A percentile compares a stretch with the other conserved stretches of the same genome.
Evolutionary conservation across 176 grass and related monocot species (phyloP).

Genomic region (Thalia dealbata): DNA sequence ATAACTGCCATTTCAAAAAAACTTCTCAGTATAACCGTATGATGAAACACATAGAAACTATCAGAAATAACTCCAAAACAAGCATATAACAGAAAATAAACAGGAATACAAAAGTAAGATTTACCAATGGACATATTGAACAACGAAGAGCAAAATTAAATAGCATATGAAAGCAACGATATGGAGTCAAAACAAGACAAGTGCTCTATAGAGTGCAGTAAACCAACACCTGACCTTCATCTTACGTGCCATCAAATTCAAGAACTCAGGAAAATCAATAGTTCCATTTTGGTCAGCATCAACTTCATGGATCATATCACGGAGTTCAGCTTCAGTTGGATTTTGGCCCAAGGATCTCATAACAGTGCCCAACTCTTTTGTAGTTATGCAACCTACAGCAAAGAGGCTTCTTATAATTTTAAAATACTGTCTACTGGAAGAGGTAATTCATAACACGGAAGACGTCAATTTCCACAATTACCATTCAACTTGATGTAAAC

Average conservation of each 20-base stretch:
- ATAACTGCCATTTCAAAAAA: too few species aligned
- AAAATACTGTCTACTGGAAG: not conserved
- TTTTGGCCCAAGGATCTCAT: constrained; percentile 30
- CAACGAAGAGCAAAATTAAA: too few species aligned
- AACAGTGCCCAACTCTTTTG: constrained; percentile 27
- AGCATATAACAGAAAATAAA: too few species aligned
- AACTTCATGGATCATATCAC: constrained; percentile 26
- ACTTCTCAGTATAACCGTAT: too few species aligned
- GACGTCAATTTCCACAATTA: not conserved
- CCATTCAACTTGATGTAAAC: too few species aligned
- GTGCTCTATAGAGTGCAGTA: too few species aligned
- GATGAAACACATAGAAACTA: too few species aligned
- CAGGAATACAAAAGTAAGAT: too few species aligned
- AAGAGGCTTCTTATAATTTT: not conserved
- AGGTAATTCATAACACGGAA: not conserved
- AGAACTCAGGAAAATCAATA: constrained; percentile 33
- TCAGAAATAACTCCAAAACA: too few species aligned
- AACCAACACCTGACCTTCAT: constrained; percentile 10
- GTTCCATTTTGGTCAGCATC: constrained; percentile 30
- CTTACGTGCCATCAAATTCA: constrained; percentile 30
- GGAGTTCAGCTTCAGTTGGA: constrained; percentile 23
- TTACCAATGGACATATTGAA: too few species aligned
- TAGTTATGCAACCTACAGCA: constrained; percentile 28
- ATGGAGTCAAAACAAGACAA: too few species aligned
- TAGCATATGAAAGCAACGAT: too few species aligned